Conservation (phyloP, 176 grass and related monocot species). For the Tillandsia leiboldiana region DNA sequence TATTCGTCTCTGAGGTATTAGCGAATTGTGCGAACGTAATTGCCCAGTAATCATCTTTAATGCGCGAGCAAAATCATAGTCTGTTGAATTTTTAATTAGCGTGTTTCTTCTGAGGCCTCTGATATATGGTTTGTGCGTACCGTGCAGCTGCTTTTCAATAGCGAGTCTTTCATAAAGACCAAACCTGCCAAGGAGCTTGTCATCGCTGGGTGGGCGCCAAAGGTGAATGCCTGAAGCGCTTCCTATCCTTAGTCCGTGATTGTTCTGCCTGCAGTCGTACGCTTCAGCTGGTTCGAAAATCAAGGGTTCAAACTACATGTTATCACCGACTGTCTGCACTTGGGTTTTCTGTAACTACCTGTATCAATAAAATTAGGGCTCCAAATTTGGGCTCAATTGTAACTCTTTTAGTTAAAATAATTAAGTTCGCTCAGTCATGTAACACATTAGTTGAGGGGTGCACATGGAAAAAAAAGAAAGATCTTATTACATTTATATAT, state of each 20-base stretch:
- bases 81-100: too few relatives aligned
- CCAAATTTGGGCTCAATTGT: too few relatives aligned
- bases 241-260: not conserved
- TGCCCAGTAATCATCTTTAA: too few relatives aligned
- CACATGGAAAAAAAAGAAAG: not conserved
- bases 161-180: constrained; percentile 73
- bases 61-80: too few relatives aligned
- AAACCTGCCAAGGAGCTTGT: constrained; percentile 64
- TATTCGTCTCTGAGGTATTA: too few relatives aligned
- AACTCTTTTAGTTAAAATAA: too few relatives aligned
- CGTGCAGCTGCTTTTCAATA: constrained; percentile 63
- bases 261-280: not conserved
- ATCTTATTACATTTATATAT: not conserved
- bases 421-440: too few relatives aligned
- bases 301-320: not conserved
- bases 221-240: constrained; percentile 32
- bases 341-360: not conserved
- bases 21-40: too few relatives aligned
- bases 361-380: not conserved
- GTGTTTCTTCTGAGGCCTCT: too few relatives aligned
- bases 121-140: too few relatives aligned
- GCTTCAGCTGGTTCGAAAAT: not conserved
- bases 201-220: constrained; percentile 67
- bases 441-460: too few relatives aligned
- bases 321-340: not conserved